Evolutionary conservation across 1,284 basidiomycete species (phyloP), one percentile per base, ranked within the genome.

Genomic region (Coniferiporia sulphurascens): DNA sequence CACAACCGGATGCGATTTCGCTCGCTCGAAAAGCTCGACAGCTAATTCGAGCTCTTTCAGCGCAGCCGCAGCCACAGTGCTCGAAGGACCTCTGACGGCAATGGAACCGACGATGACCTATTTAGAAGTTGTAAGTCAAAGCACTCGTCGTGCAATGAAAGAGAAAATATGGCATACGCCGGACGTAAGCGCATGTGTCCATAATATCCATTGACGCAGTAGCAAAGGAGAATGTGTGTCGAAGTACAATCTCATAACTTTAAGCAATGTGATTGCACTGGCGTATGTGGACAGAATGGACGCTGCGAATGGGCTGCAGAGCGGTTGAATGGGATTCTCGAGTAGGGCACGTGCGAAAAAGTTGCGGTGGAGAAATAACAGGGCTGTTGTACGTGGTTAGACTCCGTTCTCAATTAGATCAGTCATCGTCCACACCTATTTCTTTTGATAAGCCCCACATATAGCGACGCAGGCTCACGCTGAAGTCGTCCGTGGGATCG

Each of bases 81-180:
- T 61, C 12, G 52, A 32, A 2, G 61, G 64, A n/a, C 63, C 58
- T 52, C 61, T 59, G 8, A 55, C 59, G n/a, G 63, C 64, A 17
- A 66, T 55, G 4, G 62, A 64, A 8, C 65, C 65, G 6, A 66
- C 48, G 32, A 66, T 61, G 27, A 64, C 55, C 62, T 63, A 44
- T 19, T 17, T 38, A 9, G 2, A 9, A 50, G 3, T 10, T 6
- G 41, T n/a, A 48, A 59, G 22, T 41, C 38, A 41, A 41, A 12
- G 38, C 15, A 34, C 15, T 32, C 15, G 4, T 52, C 21, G 13
- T 32, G 7, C 13, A 21, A 7, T 13, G 17, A 9, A 15, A n/a
- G n/a, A 49, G 10, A 32, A 27, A 9, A 12, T 10, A 5, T 21
- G n/a, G 9, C 13, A 36, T 51, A 60, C 56, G n/a, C 50, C 44